Conservation (phyloP, 2,329 filamentous ascomycete genomes). For the Stachybotrys chartarum region DNA sequence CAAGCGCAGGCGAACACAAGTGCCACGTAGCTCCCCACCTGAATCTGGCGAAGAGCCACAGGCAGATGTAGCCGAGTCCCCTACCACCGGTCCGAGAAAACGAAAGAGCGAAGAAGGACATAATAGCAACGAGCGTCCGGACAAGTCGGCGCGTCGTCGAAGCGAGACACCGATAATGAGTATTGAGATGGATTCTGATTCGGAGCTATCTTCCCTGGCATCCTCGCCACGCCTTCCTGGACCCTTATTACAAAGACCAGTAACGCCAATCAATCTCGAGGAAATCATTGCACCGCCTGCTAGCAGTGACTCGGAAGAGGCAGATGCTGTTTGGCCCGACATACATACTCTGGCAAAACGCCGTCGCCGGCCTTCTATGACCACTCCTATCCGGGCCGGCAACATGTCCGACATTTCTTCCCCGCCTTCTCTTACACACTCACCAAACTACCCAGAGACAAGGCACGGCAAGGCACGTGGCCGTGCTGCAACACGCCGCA, state of each 20-base stretch:
- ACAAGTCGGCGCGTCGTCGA: constrained; percentile 24
- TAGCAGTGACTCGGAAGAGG: constrained; percentile 43
- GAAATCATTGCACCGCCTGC: constrained; percentile 47
- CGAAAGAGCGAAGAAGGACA: constrained; percentile 46
- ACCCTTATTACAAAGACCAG: constrained; percentile 19
- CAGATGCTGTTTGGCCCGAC: constrained; percentile 42
- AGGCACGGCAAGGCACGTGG: constrained; percentile 20
- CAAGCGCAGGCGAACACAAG: constrained; percentile 30
- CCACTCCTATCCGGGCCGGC: constrained; percentile 29
- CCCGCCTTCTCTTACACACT: constrained; percentile 60
- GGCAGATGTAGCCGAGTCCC: constrained; percentile 15
- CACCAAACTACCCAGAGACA: constrained; percentile 43
- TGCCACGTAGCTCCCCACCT: constrained; percentile 9
- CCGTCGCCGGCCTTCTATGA: constrained; percentile 29
- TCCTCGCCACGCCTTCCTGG: constrained; percentile 25
- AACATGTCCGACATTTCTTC: constrained; percentile 52
- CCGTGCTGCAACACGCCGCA: constrained; percentile 22
- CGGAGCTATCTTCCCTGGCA: constrained; percentile 24
- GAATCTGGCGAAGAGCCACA: constrained; percentile 11
- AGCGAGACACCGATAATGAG: constrained; percentile 2
- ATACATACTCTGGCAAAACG: constrained; percentile 43
- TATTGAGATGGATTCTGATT: constrained; percentile 5
- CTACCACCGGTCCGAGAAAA: constrained; percentile 36
- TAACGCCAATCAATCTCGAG: constrained; percentile 39
- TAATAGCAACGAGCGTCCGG: constrained; percentile 27